Evolutionary conservation across 495 filamentous ascomycete genomes (phyloP), one percentile per base, ranked within the genome.

Genomic region (Patellaria atrata): DNA sequence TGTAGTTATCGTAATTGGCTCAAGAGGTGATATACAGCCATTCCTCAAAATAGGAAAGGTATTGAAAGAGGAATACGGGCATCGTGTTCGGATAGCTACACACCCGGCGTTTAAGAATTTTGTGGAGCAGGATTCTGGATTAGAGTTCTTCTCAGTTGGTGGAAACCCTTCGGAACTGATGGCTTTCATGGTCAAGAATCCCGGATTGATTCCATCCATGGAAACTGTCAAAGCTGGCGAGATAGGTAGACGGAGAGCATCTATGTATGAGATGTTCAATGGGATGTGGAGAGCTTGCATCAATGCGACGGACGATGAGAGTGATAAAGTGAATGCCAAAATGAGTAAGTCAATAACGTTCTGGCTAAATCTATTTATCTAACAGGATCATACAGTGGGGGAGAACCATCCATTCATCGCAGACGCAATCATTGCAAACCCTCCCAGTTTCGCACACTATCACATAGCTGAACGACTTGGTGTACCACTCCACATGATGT

Each of bases 141-240:
- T 77, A 3, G 78, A 82, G 48, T 82, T 82, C 51, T 82, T 80
- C 52, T 64, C 63, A 37, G 68, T 82, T 22, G 77, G 77, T 3
- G 77, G 77, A 1, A 73, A 82, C 43, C 78, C 78, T 3, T 64
- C 73, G 1, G 73, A 82, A 55, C 51, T 82, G 22, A 82, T 82
- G 78, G 78, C 77, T 3, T 82, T 79, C 45, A 82, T 82, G 77
- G 77, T 82, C 23, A 82, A 82, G 53, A 79, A 82, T 54, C 78
- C 77, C 0, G 75, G 77, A 0, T 55, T 82, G 51, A 71, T 82
- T 26, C 78, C 77, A 0, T 67, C 60, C 1, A 49, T 81, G 14
- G 67, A 77, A 14, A 70, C 73, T 0, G 55, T 82, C 13, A 75
- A 69, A 42, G 65, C 60, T 22, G 78, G 78, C 7, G 77, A 81